Conservation (phyloP, 345 rosid species). For the Alliaria petiolata region DNA sequence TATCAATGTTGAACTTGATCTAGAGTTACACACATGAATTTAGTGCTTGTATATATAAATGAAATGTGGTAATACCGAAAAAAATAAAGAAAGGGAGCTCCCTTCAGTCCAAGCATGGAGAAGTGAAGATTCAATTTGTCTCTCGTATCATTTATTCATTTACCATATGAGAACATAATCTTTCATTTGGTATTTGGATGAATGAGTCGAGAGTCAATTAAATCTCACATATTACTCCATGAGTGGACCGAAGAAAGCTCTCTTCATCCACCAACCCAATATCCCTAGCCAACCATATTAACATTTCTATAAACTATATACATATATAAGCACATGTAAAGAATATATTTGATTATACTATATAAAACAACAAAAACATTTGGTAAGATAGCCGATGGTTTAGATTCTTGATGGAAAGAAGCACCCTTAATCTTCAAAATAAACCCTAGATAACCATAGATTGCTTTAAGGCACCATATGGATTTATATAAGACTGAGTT, state of each 20-base stretch:
- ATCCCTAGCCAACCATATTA: background rate
- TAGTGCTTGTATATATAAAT: background rate
- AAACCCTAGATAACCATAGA: constrained; percentile 14
- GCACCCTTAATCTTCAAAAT: constrained; percentile 7
- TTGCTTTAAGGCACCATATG: background rate
- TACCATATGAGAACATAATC: constrained; percentile 7
- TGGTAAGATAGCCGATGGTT: background rate
- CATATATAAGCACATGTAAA: background rate
- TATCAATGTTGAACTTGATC: no score
- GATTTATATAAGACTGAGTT: background rate
- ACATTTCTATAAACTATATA: background rate
- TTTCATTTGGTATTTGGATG: constrained; percentile 34
- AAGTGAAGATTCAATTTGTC: constrained; percentile 36
- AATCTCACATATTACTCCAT: constrained; percentile 36
- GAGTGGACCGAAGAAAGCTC: constrained; percentile 45
- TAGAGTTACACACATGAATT: background rate
- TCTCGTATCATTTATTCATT: constrained; percentile 38
- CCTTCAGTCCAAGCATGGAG: constrained; percentile 43
- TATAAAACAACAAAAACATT: background rate
- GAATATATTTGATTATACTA: background rate
- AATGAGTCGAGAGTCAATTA: constrained; percentile 39
- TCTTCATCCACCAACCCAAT: constrained; percentile 19
- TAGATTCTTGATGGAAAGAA: background rate
- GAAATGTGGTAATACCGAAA: background rate
- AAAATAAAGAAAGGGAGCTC: constrained; percentile 31